Conservation (phyloP, 208 protist genomes). For the Porcisia deanei region DNA sequence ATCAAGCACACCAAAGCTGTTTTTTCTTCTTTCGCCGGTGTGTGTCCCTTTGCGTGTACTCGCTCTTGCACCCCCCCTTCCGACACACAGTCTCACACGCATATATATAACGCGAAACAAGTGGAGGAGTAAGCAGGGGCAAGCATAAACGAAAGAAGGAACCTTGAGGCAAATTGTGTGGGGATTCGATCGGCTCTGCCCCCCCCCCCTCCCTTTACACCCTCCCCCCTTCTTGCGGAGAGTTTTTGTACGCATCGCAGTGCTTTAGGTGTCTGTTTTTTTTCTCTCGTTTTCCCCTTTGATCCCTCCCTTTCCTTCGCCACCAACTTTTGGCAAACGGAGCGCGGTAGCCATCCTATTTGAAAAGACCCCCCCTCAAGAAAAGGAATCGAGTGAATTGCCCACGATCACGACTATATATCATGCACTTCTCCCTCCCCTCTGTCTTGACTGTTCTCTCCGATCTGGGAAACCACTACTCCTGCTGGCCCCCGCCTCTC, state of each 20-base stretch:
- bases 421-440: no score
- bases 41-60: not conserved
- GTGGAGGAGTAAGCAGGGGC: not conserved
- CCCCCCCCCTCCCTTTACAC: no score
- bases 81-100: not conserved
- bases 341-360: no score
- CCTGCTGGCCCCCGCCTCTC: not conserved
- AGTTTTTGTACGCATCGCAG: not conserved
- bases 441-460: no score
- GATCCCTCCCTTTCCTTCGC: not conserved
- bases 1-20: not conserved
- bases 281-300: not conserved
- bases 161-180: not conserved
- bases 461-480: no score
- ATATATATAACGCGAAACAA: not conserved
- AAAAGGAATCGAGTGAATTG: no score
- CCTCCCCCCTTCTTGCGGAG: not conserved
- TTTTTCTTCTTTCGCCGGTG: not conserved
- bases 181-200: not conserved
- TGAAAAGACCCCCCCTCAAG: no score
- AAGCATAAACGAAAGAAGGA: not conserved
- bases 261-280: not conserved
- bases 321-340: no score
- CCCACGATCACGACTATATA: no score
- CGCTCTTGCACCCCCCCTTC: not conserved